These are phyloP conservation scores for Microthyrium microscopicum DNA, from an alignment of 2,329 filamentous ascomycete genomes.

Conservation along the genomic window DNA sequence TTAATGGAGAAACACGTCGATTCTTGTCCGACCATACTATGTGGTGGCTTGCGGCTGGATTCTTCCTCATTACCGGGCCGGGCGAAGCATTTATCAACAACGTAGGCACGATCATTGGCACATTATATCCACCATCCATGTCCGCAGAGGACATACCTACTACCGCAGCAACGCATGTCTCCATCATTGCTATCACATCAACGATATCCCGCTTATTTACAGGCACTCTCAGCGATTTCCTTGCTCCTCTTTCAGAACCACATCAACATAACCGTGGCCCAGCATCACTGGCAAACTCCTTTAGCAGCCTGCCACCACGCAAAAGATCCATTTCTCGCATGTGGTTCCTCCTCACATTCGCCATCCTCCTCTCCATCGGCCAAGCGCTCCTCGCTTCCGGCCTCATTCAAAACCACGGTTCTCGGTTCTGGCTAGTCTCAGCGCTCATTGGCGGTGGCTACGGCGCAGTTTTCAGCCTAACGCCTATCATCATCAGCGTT, in stretches of 20 bases:
- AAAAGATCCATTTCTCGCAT: slow-evolving; percentile 68
- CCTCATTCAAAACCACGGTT: slow-evolving; percentile 52
- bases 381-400: slow-evolving; percentile 67
- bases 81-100: slow-evolving; percentile 99
- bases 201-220: slow-evolving; percentile 83
- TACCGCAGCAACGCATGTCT: slow-evolving; percentile 73
- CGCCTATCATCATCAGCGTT: slow-evolving; percentile 84
- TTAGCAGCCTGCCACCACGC: slow-evolving; percentile 38
- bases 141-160: slow-evolving; percentile 28
- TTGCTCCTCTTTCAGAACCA: slow-evolving; percentile 39
- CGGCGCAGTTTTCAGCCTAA: slow-evolving; percentile 76
- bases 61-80: slow-evolving; percentile 83
- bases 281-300: slow-evolving; percentile 24
- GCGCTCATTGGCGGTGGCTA: slow-evolving; percentile 79
- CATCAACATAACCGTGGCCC: slow-evolving; percentile 38
- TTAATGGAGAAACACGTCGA: slow-evolving; percentile 75
- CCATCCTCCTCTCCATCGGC: slow-evolving; percentile 53
- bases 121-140: slow-evolving; percentile 52
- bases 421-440: slow-evolving; percentile 75
- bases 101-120: slow-evolving; percentile 80
- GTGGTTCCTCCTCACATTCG: slow-evolving; percentile 60
- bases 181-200: slow-evolving; percentile 76
- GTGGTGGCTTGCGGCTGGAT: slow-evolving; percentile 85
- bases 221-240: slow-evolving; percentile 71
- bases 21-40: slow-evolving; percentile 84